Conservation (phyloP, 306 rosid genomes). For the Vigna trinervia region DNA sequence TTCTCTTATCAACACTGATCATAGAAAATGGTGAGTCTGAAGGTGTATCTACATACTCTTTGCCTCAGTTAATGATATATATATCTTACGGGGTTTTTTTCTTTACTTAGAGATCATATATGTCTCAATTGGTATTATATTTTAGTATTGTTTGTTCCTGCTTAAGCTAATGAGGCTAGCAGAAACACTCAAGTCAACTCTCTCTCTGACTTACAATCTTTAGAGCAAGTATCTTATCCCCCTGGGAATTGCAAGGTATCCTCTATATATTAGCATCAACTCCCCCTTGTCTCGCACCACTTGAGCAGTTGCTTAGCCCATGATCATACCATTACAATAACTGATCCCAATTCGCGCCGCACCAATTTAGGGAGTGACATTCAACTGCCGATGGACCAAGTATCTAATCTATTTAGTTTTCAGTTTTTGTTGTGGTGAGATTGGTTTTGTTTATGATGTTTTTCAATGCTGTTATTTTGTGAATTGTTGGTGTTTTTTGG, state of each 20-base stretch:
- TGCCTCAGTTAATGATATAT: constrained; percentile 4
- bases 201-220: too few relatives aligned
- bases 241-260: too few relatives aligned
- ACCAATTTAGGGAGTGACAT: too few relatives aligned
- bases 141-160: background rate
- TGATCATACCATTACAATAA: too few relatives aligned
- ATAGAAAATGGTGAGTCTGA: constrained; percentile 7
- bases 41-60: background rate
- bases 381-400: too few relatives aligned
- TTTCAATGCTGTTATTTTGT: background rate
- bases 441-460: background rate
- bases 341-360: too few relatives aligned
- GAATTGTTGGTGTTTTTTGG: background rate
- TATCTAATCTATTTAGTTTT: constrained; percentile 22
- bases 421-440: background rate
- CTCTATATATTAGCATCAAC: too few relatives aligned
- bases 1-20: constrained; percentile 7
- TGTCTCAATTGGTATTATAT: background rate
- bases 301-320: too few relatives aligned
- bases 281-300: too few relatives aligned
- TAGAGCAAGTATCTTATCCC: too few relatives aligned
- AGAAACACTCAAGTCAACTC: too few relatives aligned
- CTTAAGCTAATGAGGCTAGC: too few relatives aligned
- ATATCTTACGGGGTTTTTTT: background rate
- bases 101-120: constrained; percentile 25